Evolutionary conservation across 2,329 filamentous ascomycete genomes (phyloP).

Genomic region (Fusarium udum): DNA sequence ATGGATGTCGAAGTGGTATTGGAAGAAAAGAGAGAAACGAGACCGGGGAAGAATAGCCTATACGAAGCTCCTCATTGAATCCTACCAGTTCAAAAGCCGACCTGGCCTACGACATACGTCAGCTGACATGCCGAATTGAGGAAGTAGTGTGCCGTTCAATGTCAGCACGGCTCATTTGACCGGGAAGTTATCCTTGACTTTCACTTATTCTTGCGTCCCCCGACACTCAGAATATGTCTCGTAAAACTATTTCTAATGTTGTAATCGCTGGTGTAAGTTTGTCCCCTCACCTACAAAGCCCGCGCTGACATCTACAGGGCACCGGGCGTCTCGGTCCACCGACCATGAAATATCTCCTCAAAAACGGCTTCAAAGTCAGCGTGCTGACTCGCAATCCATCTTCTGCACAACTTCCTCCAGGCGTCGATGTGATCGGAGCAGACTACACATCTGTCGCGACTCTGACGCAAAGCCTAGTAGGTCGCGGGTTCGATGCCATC

Average conservation of each 20-base stretch:
- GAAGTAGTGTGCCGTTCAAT: accelerated
- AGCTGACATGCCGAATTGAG: neutral
- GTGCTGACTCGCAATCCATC: neutral
- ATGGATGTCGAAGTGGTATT: accelerated
- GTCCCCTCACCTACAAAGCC: accelerated
- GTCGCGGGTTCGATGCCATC: neutral
- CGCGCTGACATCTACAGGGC: neutral
- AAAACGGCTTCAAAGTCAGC: neutral
- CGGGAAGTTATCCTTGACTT: accelerated
- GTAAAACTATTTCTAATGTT: neutral
- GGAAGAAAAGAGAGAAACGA: accelerated
- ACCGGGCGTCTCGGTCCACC: slow-evolving; percentile 12
- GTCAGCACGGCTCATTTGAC: neutral
- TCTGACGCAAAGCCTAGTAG: neutral
- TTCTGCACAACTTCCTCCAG: accelerated
- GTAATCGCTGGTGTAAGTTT: neutral
- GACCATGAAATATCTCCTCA: neutral
- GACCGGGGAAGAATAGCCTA: accelerated
- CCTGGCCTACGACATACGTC: accelerated
- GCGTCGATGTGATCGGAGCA: neutral
- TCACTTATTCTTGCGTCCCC: accelerated
- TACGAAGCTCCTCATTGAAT: neutral
- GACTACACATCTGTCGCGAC: slow-evolving; percentile 2
- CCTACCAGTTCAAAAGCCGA: neutral
- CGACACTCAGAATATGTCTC: neutral